Conservation (phyloP, 2,329 filamentous ascomycete species). For the Ceratocystiopsis minuta region DNA sequence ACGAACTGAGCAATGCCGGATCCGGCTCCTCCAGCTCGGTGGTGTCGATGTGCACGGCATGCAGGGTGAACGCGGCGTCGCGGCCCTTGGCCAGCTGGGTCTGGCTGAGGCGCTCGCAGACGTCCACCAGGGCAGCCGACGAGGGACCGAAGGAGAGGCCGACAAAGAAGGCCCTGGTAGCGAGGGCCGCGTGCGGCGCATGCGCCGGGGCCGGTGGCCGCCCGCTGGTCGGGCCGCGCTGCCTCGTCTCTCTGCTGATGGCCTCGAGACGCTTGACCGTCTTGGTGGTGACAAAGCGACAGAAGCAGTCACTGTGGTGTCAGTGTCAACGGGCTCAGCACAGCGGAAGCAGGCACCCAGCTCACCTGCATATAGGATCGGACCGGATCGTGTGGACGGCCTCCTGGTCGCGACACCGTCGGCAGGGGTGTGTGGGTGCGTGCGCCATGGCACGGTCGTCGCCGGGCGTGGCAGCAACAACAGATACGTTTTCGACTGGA, state of each 20-base stretch:
- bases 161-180: constrained; percentile 40
- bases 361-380: constrained; percentile 42
- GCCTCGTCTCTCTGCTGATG: constrained; percentile 27
- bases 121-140: constrained; percentile 58
- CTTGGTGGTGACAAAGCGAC: constrained; percentile 60
- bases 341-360: not conserved
- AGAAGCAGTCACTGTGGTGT: constrained; percentile 49
- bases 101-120: constrained; percentile 52
- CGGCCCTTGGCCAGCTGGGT: constrained; percentile 47
- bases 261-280: constrained; percentile 50
- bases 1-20: not conserved
- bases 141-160: constrained; percentile 72
- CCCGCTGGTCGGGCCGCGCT: constrained; percentile 1
- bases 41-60: constrained; percentile 37
- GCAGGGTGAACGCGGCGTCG: constrained; percentile 48
- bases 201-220: constrained; percentile 13
- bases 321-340: not conserved
- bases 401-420: constrained; percentile 34
- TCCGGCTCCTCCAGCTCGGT: constrained; percentile 14
- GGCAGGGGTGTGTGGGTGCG: constrained; percentile 22
- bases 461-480: no score
- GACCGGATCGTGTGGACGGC: constrained; percentile 35
- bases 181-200: no score
- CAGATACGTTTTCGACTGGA: no score
- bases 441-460: constrained; percentile 2